A percentile compares a stretch with the other conserved stretches of the same genome.
Conservation (phyloP, 2,329 filamentous ascomycete genomes). For the Dactylonectria estremocensis region DNA sequence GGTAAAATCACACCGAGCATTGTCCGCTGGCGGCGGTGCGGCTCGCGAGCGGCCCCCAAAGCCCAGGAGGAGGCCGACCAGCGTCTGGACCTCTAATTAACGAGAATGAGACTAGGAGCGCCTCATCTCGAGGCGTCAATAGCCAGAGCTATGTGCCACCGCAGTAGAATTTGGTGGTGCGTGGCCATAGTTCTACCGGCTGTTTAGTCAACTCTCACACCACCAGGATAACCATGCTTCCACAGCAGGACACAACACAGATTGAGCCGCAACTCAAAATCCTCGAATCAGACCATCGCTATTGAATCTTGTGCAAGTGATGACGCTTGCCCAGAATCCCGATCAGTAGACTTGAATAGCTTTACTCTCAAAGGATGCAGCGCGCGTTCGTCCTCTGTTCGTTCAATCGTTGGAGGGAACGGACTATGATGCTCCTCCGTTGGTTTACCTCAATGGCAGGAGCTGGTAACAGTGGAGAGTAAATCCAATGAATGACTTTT, state of each 20-base stretch:
- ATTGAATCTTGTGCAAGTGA: background rate
- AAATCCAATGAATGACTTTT: background rate
- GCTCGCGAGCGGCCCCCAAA: conserved; percentile 8
- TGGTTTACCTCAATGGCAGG: background rate
- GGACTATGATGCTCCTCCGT: background rate
- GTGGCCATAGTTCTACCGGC: background rate
- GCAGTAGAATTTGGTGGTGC: background rate
- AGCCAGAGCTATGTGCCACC: background rate
- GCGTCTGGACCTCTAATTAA: background rate
- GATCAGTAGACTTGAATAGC: background rate
- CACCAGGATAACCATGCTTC: background rate
- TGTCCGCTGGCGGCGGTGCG: background rate
- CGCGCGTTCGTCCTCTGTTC: background rate
- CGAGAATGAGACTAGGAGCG: background rate
- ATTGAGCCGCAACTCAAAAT: background rate
- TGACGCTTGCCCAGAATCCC: background rate
- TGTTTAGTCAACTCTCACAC: background rate
- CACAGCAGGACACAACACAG: background rate
- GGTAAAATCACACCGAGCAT: conserved; percentile 6
- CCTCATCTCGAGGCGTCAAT: background rate
- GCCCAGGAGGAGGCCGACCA: background rate
- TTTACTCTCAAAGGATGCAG: background rate
- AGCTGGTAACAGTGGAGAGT: background rate
- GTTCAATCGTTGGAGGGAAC: background rate
- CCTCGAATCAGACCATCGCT: background rate